Conservation (phyloP, 768 basidiomycete species). For the Boletus barrowsii region DNA sequence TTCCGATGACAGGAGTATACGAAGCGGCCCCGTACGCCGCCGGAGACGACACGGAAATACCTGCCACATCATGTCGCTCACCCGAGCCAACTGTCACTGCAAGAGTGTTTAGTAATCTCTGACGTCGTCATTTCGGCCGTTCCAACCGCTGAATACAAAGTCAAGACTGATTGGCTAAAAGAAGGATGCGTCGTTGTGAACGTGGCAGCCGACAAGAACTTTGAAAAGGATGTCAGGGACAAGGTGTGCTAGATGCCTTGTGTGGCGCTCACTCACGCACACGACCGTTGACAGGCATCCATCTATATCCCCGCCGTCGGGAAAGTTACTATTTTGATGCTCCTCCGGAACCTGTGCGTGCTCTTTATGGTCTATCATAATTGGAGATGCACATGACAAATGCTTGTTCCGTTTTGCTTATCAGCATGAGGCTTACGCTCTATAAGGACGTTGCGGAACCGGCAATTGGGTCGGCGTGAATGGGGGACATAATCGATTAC, state of each 20-base stretch:
- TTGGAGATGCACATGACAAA: slow-evolving; percentile 5
- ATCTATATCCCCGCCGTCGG: slow-evolving; percentile 96
- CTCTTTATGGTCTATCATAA: background rate
- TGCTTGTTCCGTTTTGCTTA: background rate
- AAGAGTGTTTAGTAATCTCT: slow-evolving; percentile 77
- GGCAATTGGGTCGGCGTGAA: slow-evolving; percentile 7
- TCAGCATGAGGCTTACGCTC: slow-evolving; percentile 28
- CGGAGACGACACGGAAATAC: slow-evolving; percentile 52
- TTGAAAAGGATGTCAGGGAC: slow-evolving; percentile 87
- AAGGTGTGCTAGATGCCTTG: slow-evolving; percentile 53
- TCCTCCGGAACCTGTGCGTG: slow-evolving; percentile 90
- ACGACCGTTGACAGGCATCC: slow-evolving; percentile 53
- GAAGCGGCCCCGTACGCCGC: slow-evolving; percentile 64
- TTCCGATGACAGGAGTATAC: slow-evolving; percentile 70
- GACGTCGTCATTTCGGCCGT: slow-evolving; percentile 97
- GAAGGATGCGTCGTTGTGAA: slow-evolving; percentile 94
- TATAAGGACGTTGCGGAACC: slow-evolving; percentile 19
- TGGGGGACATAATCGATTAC: slow-evolving; percentile 22
- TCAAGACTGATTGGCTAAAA: slow-evolving; percentile 86
- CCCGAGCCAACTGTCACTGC: slow-evolving; percentile 61
- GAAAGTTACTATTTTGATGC: slow-evolving; percentile 95
- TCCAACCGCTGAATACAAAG: slow-evolving; percentile 78
- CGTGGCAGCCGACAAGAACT: slow-evolving; percentile 94
- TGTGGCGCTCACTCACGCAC: slow-evolving; percentile 7
- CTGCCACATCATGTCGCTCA: slow-evolving; percentile 84